Conservation (phyloP, 306 rosid genomes). For the Coriaria nepalensis region DNA sequence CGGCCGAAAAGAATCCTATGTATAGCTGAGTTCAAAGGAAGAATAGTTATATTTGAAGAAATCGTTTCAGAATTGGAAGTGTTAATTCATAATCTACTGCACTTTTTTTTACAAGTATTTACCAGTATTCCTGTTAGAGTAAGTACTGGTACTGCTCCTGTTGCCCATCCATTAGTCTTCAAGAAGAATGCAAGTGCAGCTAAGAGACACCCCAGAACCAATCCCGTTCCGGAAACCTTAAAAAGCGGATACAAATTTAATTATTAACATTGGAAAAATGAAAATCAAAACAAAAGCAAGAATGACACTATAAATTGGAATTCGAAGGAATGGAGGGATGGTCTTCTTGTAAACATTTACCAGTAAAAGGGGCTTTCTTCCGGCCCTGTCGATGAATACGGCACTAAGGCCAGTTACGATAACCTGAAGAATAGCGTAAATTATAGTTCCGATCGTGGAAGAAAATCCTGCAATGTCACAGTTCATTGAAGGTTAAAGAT, state of each 20-base stretch:
- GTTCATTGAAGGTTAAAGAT: too few relatives aligned
- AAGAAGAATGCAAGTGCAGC: constrained; percentile 54
- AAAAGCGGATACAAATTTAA: constrained; percentile 11
- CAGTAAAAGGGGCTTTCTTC: constrained; percentile 79
- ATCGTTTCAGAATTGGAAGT: constrained; percentile 8
- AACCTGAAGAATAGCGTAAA: constrained; percentile 64
- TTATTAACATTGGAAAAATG: too few relatives aligned
- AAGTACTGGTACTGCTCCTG: constrained; percentile 40
- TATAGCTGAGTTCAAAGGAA: constrained; percentile 36
- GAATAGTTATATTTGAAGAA: constrained; percentile 1
- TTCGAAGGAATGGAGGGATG: too few relatives aligned
- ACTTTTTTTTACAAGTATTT: constrained; percentile 10
- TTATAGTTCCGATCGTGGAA: constrained; percentile 36
- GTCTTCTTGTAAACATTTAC: too few relatives aligned
- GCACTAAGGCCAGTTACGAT: constrained; percentile 52
- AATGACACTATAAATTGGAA: too few relatives aligned
- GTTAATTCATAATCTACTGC: neutral
- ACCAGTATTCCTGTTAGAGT: constrained; percentile 69
- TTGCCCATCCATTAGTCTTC: constrained; percentile 45
- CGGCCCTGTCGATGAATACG: constrained; percentile 47
- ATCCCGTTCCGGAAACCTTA: constrained; percentile 68
- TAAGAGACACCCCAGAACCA: constrained; percentile 45
- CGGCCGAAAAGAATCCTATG: constrained; percentile 61
- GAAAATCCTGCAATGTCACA: constrained; percentile 79
- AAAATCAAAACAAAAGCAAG: too few relatives aligned